Evolutionary conservation across 140 eudicot species (phyloP).

Genomic region (Stevia rebaudiana): DNA sequence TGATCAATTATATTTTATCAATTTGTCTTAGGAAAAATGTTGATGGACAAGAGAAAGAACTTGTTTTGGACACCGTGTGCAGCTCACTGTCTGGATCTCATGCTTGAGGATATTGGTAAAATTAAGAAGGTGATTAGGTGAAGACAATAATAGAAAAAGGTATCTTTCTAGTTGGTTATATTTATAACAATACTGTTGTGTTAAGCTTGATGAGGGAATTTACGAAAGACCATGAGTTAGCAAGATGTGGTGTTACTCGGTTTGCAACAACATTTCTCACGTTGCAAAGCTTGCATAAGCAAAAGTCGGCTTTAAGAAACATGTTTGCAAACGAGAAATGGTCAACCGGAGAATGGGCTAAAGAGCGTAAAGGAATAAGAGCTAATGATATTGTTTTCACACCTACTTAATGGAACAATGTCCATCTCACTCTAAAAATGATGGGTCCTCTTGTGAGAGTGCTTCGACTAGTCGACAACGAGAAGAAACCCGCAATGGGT

Average conservation of each 20-base stretch:
- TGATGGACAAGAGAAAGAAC: not conserved
- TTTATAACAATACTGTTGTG: not conserved
- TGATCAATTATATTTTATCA: no score
- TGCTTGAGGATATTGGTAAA: not conserved
- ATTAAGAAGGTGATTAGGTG: not conserved
- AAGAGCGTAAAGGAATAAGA: not conserved
- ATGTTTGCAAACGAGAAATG: not conserved
- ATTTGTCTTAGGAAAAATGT: not conserved
- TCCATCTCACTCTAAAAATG: not conserved
- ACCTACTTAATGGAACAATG: not conserved
- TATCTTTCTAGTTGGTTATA: not conserved
- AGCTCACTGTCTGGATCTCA: not conserved
- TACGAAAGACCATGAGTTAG: not conserved
- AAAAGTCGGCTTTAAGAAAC: not conserved
- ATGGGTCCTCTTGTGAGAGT: not conserved
- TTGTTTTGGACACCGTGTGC: not conserved
- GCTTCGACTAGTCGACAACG: not conserved
- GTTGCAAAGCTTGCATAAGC: not conserved
- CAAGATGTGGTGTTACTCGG: not conserved
- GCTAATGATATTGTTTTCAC: not conserved
- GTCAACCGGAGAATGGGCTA: not conserved
- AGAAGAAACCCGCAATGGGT: not conserved
- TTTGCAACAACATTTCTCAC: not conserved
- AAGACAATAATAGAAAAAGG: not conserved
- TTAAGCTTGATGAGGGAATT: not conserved